phyloP scores from a whole-genome alignment of 768 basidiomycete genomes.

The Myochromella boudieri region DNA sequence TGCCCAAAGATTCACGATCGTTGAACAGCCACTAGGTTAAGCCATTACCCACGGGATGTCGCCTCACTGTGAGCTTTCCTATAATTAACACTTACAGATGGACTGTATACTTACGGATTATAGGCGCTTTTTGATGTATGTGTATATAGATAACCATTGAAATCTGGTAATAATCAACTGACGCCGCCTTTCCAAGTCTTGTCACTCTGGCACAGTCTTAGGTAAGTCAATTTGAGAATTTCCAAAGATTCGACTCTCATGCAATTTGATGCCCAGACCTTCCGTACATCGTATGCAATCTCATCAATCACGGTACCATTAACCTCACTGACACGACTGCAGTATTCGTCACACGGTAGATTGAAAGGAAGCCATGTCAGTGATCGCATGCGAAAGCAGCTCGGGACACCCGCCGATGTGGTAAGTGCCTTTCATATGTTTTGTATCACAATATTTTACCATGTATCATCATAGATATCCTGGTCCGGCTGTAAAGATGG shows the following conservation, averaged over 20 bases:
- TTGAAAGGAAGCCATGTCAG: constrained; percentile 45
- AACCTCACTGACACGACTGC: not conserved
- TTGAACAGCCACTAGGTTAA: constrained; percentile 31
- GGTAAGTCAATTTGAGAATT: constrained; percentile 28
- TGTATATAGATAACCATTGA: not conserved
- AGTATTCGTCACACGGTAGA: constrained; percentile 64
- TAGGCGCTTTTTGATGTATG: constrained; percentile 55
- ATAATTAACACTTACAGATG: too few species aligned
- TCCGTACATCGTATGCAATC: constrained; percentile 42
- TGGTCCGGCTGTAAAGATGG: constrained; percentile 72
- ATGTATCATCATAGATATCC: constrained; percentile 49
- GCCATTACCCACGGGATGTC: constrained; percentile 46
- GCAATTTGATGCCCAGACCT: constrained; percentile 33
- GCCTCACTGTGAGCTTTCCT: constrained; percentile 42
- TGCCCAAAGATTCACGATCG: not conserved
- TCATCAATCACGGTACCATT: not conserved
- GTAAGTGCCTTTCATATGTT: constrained; percentile 33
- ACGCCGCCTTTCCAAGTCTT: constrained; percentile 32
- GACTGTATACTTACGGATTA: too few species aligned
- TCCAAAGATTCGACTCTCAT: not conserved
- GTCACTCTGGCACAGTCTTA: constrained; percentile 55
- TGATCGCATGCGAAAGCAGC: constrained; percentile 30
- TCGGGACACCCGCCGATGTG: constrained; percentile 71
- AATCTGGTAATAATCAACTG: not conserved
- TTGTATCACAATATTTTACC: constrained; percentile 1